phyloP scores from a whole-genome alignment of 2,329 filamentous ascomycete genomes.

The Fusarium acutatum region DNA sequence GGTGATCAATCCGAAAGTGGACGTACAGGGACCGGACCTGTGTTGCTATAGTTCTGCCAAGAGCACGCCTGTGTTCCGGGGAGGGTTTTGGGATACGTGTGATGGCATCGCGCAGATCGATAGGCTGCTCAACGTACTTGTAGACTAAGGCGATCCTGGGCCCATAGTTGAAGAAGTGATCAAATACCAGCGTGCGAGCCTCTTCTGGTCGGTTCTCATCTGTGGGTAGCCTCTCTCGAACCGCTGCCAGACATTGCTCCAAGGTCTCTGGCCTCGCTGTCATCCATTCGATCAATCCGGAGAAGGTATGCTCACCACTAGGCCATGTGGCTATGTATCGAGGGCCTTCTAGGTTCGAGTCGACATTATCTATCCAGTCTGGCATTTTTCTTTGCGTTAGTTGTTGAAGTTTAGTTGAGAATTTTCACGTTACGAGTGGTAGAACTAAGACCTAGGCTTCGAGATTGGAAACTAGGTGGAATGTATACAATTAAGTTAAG shows the following conservation, averaged over 20 bases:
- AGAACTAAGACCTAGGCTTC: no score
- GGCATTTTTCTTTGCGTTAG: no score
- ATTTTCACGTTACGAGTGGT: background rate
- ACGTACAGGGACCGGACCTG: no score
- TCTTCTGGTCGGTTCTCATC: background rate
- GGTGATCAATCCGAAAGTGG: no score
- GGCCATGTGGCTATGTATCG: background rate
- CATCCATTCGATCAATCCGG: background rate
- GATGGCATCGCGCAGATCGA: no score
- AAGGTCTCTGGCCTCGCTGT: background rate
- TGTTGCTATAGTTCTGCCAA: no score
- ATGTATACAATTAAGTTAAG: background rate
- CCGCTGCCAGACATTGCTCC: background rate
- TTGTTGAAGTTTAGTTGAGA: background rate
- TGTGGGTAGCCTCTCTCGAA: background rate
- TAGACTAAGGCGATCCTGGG: background rate
- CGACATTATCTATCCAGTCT: no score
- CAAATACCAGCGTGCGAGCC: background rate
- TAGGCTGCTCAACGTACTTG: background rate
- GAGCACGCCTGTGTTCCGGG: no score
- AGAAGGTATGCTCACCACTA: background rate
- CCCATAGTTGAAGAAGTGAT: background rate
- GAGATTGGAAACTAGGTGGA: no score
- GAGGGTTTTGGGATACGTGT: no score
- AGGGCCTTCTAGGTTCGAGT: background rate